Evolutionary conservation across 306 rosid genomes (phyloP).

Genomic region (Fragaria nilgerrensis): DNA sequence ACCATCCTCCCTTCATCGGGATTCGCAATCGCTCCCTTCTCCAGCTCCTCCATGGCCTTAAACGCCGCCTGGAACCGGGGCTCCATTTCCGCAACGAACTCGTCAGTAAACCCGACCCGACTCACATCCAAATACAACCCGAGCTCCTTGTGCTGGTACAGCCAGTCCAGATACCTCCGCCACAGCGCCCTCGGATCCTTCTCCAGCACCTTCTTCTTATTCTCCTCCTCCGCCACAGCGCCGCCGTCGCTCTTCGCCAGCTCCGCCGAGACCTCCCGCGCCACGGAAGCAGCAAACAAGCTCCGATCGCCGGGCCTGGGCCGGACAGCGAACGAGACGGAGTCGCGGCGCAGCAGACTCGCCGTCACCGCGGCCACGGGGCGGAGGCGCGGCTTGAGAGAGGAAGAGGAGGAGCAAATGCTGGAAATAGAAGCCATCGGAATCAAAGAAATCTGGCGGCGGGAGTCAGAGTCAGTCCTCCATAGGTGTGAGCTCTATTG

Average conservation of each 20-base stretch:
- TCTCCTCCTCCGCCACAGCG: background rate
- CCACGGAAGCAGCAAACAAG: conserved; percentile 43
- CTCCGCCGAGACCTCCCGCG: conserved; percentile 57
- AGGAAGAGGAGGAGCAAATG: conserved; percentile 62
- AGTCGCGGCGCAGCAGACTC: conserved; percentile 28
- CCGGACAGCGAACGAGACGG: conserved; percentile 37
- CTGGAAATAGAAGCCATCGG: conserved; percentile 79
- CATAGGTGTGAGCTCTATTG: background rate
- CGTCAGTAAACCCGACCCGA: conserved; percentile 89
- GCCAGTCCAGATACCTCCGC: conserved; percentile 79
- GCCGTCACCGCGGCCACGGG: conserved; percentile 4
- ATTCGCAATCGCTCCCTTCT: conserved; percentile 88
- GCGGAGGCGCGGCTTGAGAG: conserved; percentile 37
- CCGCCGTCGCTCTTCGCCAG: conserved; percentile 28
- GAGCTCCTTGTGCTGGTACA: conserved; percentile 87
- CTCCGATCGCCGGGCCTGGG: conserved; percentile 26
- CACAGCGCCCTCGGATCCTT: conserved; percentile 75
- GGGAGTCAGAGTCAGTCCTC: background rate
- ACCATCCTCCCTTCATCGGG: conserved; percentile 99
- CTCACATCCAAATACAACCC: conserved; percentile 83
- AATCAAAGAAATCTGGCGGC: too few relatives aligned
- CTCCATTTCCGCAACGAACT: conserved; percentile 75
- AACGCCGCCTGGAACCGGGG: conserved; percentile 66
- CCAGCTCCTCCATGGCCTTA: conserved; percentile 75
- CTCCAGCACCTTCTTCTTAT: conserved; percentile 44